Conservation (phyloP, 2,329 filamentous ascomycete species). For the Aspergillus udagawae region DNA sequence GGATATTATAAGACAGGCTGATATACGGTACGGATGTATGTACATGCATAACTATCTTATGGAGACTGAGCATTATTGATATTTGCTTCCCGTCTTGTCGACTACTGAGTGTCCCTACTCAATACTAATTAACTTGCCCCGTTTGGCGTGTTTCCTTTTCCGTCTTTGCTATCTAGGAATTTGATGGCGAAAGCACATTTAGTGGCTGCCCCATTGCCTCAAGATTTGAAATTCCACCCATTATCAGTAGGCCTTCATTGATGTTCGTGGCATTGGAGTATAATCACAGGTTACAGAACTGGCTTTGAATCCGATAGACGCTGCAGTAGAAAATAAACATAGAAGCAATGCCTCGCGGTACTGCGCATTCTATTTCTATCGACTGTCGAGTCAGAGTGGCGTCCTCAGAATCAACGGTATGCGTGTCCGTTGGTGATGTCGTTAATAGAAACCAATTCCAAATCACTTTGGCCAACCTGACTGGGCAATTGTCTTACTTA, state of each 20-base stretch:
- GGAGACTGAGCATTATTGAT: neutral
- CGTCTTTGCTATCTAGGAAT: neutral
- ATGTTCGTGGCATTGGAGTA: neutral
- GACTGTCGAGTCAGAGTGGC: neutral
- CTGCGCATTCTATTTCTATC: conserved; percentile 6
- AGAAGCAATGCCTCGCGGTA: neutral
- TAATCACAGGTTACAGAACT: neutral
- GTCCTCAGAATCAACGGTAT: conserved; percentile 5
- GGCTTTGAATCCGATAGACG: neutral
- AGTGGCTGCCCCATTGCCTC: neutral
- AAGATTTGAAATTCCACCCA: neutral
- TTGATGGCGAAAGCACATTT: neutral
- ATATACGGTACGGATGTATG: neutral
- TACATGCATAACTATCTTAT: neutral
- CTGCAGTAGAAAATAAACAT: neutral
- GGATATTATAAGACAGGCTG: neutral
- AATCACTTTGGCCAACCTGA: conserved; percentile 7
- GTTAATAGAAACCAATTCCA: conserved; percentile 13
- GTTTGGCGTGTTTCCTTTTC: neutral
- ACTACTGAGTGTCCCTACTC: neutral
- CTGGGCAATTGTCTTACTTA: neutral
- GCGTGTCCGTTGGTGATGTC: conserved; percentile 13
- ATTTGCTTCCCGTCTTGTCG: neutral
- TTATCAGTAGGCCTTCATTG: neutral
- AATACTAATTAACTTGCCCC: neutral